Evolutionary conservation across 768 basidiomycete genomes (phyloP).

Genomic region (Lactarius indigo): DNA sequence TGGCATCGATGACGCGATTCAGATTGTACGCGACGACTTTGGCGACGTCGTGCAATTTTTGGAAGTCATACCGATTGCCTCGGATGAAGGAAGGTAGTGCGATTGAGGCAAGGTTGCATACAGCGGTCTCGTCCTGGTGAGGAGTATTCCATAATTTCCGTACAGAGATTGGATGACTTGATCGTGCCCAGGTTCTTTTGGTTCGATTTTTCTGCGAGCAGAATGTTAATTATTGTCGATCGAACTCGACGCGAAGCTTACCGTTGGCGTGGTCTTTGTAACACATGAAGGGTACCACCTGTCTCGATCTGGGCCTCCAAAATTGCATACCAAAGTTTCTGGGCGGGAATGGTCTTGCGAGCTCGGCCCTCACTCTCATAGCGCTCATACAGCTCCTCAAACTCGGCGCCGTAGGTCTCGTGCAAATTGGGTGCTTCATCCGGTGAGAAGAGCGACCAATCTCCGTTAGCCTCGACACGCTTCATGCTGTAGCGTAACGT

Average conservation of each 20-base stretch:
- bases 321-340: conserved; percentile 98
- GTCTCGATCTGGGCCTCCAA: conserved; percentile 98
- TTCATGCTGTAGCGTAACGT: conserved; percentile 70
- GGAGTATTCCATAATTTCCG: conserved; percentile 98
- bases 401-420: conserved; percentile 88
- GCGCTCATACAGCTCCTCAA: conserved; percentile 77
- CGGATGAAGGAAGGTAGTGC: conserved; percentile 90
- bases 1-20: conserved; percentile 90
- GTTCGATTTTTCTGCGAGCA: conserved; percentile 81
- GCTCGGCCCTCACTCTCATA: conserved; percentile 91
- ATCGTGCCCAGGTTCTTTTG: conserved; percentile 98
- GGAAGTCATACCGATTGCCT: conserved; percentile 85
- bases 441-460: conserved; percentile 98
- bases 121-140: conserved; percentile 95
- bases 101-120: conserved; percentile 97
- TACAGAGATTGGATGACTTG: conserved; percentile 99
- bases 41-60: conserved; percentile 88
- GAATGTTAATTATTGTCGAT: background rate
- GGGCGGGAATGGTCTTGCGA: conserved; percentile 81
- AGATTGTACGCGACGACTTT: conserved; percentile 93
- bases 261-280: conserved; percentile 97
- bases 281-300: conserved; percentile 97
- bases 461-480: conserved; percentile 81
- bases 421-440: conserved; percentile 89
- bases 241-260: conserved; percentile 37